Evolutionary conservation across 371 early-diverging fungal species (phyloP).

Genomic region (Rhizopus stolonifer): DNA sequence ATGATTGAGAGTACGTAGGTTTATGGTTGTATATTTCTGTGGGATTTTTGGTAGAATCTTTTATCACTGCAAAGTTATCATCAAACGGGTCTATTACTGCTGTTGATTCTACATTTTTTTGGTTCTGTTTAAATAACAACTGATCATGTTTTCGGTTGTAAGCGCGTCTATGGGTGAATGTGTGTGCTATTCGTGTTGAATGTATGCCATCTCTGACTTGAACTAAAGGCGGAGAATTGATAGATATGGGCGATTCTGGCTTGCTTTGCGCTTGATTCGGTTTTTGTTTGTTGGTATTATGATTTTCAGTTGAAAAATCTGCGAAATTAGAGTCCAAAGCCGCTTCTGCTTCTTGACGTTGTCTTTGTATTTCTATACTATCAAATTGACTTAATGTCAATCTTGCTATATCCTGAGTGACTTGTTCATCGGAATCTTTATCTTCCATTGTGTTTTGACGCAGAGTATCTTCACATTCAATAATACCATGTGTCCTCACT

Average conservation of each 20-base stretch:
- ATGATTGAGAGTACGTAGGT: constrained; percentile 40
- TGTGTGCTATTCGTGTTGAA: constrained; percentile 17
- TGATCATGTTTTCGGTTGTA: background rate
- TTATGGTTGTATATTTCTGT: constrained; percentile 7
- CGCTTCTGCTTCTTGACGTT: constrained; percentile 41
- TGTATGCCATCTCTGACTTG: constrained; percentile 33
- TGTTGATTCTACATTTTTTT: no score
- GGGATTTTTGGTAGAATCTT: background rate
- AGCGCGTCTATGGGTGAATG: background rate
- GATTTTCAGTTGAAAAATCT: constrained; percentile 37
- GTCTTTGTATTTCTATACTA: constrained; percentile 27
- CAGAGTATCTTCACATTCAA: constrained; percentile 16
- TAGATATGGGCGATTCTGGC: background rate
- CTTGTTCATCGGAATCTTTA: constrained; percentile 16
- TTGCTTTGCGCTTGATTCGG: background rate
- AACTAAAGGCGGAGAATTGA: constrained; percentile 29
- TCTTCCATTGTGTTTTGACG: background rate
- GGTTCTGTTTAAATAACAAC: constrained; percentile 15
- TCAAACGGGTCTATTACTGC: constrained; percentile 40
- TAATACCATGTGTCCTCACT: constrained; percentile 37
- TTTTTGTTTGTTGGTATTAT: constrained; percentile 8
- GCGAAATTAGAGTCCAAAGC: constrained; percentile 46
- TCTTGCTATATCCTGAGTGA: constrained; percentile 14
- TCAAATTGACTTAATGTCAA: constrained; percentile 43
- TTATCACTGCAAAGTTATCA: constrained; percentile 19